Conservation (phyloP, 1,139 yeast species). For the Debaryomyces sp. region DNA sequence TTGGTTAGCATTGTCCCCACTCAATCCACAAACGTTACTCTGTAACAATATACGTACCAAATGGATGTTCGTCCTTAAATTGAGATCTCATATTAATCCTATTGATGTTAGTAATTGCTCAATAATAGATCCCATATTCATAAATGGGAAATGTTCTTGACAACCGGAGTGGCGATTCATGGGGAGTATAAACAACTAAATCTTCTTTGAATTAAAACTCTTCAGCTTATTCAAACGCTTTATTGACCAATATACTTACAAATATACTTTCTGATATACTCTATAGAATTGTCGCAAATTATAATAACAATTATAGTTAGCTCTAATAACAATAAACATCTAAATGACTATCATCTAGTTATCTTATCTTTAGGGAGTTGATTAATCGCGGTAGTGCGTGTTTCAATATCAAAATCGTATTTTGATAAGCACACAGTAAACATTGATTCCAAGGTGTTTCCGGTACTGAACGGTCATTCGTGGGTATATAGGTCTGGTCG, state of each 20-base stretch:
- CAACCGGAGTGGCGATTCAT: slow-evolving; percentile 5
- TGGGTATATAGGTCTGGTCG: not conserved
- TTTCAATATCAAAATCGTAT: not conserved
- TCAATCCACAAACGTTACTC: slow-evolving; percentile 11
- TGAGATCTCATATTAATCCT: slow-evolving; percentile 70
- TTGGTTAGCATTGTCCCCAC: slow-evolving; percentile 23
- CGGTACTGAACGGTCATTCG: not conserved
- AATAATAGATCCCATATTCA: not conserved
- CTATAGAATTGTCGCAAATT: not conserved
- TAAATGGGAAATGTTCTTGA: not conserved
- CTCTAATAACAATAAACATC: not conserved
- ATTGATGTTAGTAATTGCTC: slow-evolving; percentile 3
- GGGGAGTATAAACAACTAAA: not conserved
- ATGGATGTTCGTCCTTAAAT: slow-evolving; percentile 90
- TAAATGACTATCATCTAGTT: slow-evolving; percentile 8
- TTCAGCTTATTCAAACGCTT: not conserved
- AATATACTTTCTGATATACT: not conserved
- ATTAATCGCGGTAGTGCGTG: slow-evolving; percentile 2
- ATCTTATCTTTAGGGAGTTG: slow-evolving; percentile 7
- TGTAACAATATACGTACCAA: slow-evolving; percentile 54
- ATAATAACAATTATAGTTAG: not conserved
- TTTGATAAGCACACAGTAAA: slow-evolving; percentile 1
- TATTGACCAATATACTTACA: not conserved
- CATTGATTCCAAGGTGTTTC: not conserved
- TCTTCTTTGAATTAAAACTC: not conserved